phyloP scores from a whole-genome alignment of 176 grass and related monocot genomes.

The Carex scoparia region DNA sequence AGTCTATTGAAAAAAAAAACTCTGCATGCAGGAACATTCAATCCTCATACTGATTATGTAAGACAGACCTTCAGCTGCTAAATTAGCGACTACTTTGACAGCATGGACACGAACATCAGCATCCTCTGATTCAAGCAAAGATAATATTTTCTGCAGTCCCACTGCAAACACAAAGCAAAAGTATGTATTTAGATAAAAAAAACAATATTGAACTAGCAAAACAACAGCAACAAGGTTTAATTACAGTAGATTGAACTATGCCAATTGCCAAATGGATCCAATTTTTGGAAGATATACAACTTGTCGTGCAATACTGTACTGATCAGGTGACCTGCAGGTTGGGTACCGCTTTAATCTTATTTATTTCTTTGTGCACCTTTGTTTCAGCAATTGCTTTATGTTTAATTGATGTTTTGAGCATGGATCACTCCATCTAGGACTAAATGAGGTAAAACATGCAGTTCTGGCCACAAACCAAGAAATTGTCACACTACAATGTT shows the following conservation, averaged over 20 bases:
- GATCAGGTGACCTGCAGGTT: neutral
- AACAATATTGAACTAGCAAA: neutral
- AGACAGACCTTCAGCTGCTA: constrained; percentile 89
- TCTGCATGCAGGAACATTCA: neutral
- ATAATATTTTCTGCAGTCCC: constrained; percentile 96
- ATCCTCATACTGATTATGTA: neutral
- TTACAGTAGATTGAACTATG: neutral
- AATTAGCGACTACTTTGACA: constrained; percentile 97
- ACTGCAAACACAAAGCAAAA: constrained; percentile 45
- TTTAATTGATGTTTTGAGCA: neutral
- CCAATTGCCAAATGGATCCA: neutral
- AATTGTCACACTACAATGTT: constrained; percentile 11
- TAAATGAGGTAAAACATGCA: neutral
- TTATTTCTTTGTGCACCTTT: neutral
- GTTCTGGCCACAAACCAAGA: neutral
- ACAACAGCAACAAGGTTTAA: neutral
- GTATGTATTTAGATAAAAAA: constrained; percentile 3
- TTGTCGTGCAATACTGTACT: neutral
- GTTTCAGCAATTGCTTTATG: neutral
- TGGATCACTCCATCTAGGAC: neutral
- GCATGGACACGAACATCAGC: constrained; percentile 97
- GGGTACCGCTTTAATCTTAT: neutral
- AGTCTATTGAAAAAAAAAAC: neutral
- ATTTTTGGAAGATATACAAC: neutral
- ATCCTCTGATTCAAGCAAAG: constrained; percentile 95